These are phyloP conservation scores for Eurotiales sp. DNA, from an alignment of 2,329 filamentous ascomycete genomes.

Conservation along the genomic window DNA sequence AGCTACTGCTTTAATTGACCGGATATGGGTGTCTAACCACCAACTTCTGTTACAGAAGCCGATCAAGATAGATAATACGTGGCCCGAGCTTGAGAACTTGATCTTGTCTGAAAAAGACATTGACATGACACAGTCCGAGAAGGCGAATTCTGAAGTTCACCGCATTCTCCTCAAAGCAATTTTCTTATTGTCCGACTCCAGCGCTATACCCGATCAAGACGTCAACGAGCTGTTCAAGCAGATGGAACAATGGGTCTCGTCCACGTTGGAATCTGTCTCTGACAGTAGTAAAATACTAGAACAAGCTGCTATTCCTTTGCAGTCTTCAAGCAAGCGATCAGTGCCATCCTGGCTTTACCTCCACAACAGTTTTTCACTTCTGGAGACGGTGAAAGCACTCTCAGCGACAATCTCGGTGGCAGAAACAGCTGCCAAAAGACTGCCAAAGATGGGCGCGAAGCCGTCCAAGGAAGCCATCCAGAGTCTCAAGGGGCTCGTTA, in stretches of 20 bases:
- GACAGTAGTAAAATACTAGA: constrained; percentile 22
- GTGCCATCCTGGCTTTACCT: constrained; percentile 42
- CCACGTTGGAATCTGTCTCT: constrained; percentile 23
- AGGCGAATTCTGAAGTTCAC: constrained; percentile 32
- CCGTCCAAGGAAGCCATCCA: constrained; percentile 33
- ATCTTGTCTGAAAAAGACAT: constrained; percentile 21
- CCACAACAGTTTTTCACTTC: constrained; percentile 33
- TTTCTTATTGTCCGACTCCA: constrained; percentile 31
- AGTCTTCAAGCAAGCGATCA: constrained; percentile 20
- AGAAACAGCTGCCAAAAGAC: constrained; percentile 26
- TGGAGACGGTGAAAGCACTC: constrained; percentile 41
- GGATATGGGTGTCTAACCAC: constrained; percentile 32
- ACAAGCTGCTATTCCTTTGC: constrained; percentile 24
- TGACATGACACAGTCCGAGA: constrained; percentile 35
- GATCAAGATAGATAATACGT: constrained; percentile 22
- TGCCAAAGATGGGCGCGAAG: constrained; percentile 25
- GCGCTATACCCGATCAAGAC: constrained; percentile 26
- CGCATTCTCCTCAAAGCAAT: constrained; percentile 31
- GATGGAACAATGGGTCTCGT: constrained; percentile 30
- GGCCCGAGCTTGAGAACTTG: constrained; percentile 27
- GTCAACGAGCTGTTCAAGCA: constrained; percentile 25
- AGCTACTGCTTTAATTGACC: constrained; percentile 32
- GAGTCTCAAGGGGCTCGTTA: constrained; percentile 22
- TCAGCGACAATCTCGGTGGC: constrained; percentile 28
- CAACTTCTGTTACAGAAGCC: constrained; percentile 30